phyloP scores from a whole-genome alignment of 1,284 basidiomycete genomes.

The Pisolithus thermaeus region DNA sequence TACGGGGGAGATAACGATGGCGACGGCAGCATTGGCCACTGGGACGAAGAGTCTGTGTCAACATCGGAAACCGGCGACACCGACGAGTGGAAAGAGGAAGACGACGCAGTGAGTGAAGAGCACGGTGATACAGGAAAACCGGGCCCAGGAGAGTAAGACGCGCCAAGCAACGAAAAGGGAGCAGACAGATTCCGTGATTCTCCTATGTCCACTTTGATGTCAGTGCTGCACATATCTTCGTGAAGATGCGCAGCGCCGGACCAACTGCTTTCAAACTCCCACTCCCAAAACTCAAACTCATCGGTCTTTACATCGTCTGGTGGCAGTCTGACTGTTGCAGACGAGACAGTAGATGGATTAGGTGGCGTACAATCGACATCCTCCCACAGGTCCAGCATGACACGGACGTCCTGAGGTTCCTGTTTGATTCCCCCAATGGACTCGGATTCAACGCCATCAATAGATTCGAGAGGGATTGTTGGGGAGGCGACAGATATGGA shows the following conservation, averaged over 20 bases:
- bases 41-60: conserved; percentile 8
- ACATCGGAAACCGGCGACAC: conserved; percentile 18
- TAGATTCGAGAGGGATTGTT: conserved; percentile 13
- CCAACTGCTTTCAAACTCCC: conserved; percentile 35
- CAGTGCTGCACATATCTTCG: conserved; percentile 15
- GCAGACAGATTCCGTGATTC: conserved; percentile 12
- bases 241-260: conserved; percentile 12
- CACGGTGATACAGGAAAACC: conserved; percentile 12
- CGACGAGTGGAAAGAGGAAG: conserved; percentile 13
- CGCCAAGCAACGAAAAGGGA: background rate
- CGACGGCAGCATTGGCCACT: conserved; percentile 12
- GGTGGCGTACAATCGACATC: conserved; percentile 38
- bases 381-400: conserved; percentile 62
- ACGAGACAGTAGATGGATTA: conserved; percentile 22
- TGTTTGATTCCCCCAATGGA: conserved; percentile 41
- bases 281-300: conserved; percentile 44
- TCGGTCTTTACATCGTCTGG: conserved; percentile 39
- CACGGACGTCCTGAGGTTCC: conserved; percentile 54
- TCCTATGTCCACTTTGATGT: conserved; percentile 22
- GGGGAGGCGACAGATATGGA: conserved; percentile 22
- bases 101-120: conserved; percentile 16
- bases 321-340: conserved; percentile 26
- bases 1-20: conserved; percentile 9
- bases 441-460: conserved; percentile 12
- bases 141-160: conserved; percentile 1